Conservation (phyloP, 129 eudicot genomes). For the Flaveria robusta region DNA sequence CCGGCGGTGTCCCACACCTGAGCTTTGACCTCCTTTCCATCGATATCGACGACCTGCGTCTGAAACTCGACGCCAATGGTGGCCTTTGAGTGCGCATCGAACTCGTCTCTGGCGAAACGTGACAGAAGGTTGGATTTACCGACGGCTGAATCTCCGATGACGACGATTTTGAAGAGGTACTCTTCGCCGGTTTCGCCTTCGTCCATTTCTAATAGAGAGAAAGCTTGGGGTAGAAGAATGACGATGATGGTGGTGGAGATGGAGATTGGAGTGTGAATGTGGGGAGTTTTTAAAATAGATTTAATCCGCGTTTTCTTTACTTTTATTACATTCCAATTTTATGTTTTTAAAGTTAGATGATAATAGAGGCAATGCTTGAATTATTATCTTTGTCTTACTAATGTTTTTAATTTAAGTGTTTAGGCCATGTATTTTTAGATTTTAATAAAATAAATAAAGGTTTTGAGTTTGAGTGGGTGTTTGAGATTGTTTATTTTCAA, state of each 20-base stretch:
- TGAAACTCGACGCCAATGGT: constrained; percentile 96
- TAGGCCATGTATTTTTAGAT: no score
- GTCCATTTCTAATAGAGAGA: constrained; percentile 33
- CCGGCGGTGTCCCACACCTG: constrained; percentile 99
- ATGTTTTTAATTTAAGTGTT: no score
- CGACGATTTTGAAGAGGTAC: constrained; percentile 89
- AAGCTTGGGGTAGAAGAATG: background rate
- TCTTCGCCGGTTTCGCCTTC: constrained; percentile 62
- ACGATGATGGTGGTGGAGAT: background rate
- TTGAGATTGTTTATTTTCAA: no score
- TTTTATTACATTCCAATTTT: background rate
- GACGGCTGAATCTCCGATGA: constrained; percentile 93
- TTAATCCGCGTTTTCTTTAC: background rate
- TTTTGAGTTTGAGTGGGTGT: no score
- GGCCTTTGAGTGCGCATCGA: constrained; percentile 78
- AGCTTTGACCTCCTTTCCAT: constrained; percentile 91
- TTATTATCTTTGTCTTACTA: no score
- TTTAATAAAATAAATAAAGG: no score
- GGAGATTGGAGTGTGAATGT: constrained; percentile 12
- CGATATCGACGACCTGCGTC: constrained; percentile 75
- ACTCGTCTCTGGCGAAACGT: constrained; percentile 74
- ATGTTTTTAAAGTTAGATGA: background rate
- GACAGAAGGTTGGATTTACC: constrained; percentile 80
- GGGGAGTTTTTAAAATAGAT: constrained; percentile 9
- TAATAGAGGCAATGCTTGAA: no score